Evolutionary conservation across 2,329 filamentous ascomycete species (phyloP).

Genomic region (Diaporthe velutina): DNA sequence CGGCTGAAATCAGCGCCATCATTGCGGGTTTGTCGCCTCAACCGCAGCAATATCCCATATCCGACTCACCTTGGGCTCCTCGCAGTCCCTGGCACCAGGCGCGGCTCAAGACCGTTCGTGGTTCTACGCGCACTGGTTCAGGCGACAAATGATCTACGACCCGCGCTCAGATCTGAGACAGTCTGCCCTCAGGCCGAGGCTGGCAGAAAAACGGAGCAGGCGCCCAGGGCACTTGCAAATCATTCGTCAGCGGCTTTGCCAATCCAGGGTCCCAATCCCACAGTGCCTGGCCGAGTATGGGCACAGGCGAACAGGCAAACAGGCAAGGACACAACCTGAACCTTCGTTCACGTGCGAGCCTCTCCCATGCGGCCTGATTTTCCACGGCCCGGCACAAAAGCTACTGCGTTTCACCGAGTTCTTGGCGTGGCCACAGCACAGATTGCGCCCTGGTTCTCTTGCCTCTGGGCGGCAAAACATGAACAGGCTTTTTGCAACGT

Average conservation of each 20-base stretch:
- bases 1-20: slow-evolving; percentile 34
- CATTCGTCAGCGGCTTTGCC: slow-evolving; percentile 8
- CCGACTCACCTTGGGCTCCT: neutral
- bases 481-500: slow-evolving; percentile 23
- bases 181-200: neutral
- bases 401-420: slow-evolving; percentile 28
- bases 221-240: slow-evolving; percentile 1
- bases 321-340: neutral
- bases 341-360: slow-evolving; percentile 19
- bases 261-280: neutral
- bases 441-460: slow-evolving; percentile 23
- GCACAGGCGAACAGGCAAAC: neutral
- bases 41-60: neutral
- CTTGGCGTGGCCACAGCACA: slow-evolving; percentile 27
- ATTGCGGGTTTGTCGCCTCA: slow-evolving; percentile 22
- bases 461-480: slow-evolving; percentile 19
- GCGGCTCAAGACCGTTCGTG: neutral
- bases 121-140: neutral
- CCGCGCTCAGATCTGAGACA: slow-evolving; percentile 27
- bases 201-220: slow-evolving; percentile 20
- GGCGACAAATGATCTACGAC: slow-evolving; percentile 17
- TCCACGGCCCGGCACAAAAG: slow-evolving; percentile 18
- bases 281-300: slow-evolving; percentile 3
- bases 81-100: neutral
- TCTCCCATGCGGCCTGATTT: slow-evolving; percentile 23